These are phyloP conservation scores for Gnomoniopsis sp. DNA, from an alignment of 2,329 filamentous ascomycete genomes.

Conservation along the genomic window DNA sequence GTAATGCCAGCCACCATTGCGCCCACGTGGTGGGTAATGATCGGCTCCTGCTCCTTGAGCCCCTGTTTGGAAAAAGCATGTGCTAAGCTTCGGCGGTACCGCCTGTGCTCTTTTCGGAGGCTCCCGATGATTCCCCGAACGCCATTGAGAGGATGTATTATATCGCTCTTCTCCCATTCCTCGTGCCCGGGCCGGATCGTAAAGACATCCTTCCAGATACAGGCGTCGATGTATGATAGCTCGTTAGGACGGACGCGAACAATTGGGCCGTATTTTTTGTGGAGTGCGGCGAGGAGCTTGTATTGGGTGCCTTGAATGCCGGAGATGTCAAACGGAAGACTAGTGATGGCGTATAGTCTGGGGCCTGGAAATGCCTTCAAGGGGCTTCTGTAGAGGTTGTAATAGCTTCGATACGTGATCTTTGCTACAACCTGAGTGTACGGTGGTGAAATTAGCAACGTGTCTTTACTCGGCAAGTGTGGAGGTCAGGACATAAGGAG, in stretches of 20 bases:
- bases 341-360: neutral
- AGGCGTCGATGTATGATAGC: neutral
- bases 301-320: neutral
- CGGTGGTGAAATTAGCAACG: neutral
- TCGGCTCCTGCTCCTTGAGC: conserved; percentile 26
- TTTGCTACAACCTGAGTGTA: neutral
- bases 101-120: neutral
- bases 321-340: neutral
- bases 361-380: neutral
- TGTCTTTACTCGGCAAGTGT: neutral
- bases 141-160: neutral
- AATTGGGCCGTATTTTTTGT: neutral
- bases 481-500: neutral
- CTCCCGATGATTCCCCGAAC: neutral
- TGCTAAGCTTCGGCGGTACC: conserved; percentile 19
- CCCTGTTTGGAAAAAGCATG: conserved; percentile 27
- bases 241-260: conserved; percentile 3
- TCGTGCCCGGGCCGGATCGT: neutral
- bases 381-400: neutral
- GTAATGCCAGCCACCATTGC: neutral
- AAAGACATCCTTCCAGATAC: conserved; percentile 1
- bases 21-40: conserved; percentile 13
- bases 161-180: neutral
- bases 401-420: neutral
- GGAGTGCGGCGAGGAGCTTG: neutral